Conservation (phyloP, 768 basidiomycete species). For the Fomitopsis serialis region DNA sequence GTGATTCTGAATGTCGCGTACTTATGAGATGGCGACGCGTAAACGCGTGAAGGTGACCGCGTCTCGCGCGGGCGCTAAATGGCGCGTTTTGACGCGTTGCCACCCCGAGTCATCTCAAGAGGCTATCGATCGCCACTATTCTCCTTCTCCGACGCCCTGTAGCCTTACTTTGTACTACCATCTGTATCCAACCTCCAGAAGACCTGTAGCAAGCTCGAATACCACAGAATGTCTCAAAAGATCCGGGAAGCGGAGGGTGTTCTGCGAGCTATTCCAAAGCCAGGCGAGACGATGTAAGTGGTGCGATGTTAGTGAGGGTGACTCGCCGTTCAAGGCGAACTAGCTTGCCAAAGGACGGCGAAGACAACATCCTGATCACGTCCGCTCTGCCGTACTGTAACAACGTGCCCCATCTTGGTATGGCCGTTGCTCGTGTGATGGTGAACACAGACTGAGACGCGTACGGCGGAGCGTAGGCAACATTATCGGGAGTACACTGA, state of each 20-base stretch:
- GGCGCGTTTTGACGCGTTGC: too few relatives aligned
- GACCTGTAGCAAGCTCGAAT: background rate
- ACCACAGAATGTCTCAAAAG: slow-evolving; percentile 28
- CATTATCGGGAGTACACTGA: slow-evolving; percentile 92
- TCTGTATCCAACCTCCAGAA: background rate
- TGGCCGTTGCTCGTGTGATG: slow-evolving; percentile 18
- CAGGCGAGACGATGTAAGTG: slow-evolving; percentile 40
- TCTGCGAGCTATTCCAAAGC: slow-evolving; percentile 36
- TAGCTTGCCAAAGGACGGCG: slow-evolving; percentile 78
- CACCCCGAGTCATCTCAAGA: too few relatives aligned
- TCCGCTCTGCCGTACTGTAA: slow-evolving; percentile 96
- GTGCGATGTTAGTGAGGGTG: background rate
- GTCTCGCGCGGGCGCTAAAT: too few relatives aligned
- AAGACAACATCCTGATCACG: slow-evolving; percentile 86
- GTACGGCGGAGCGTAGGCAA: slow-evolving; percentile 70
- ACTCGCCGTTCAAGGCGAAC: slow-evolving; percentile 2
- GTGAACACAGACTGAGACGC: background rate
- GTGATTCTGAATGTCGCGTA: too few relatives aligned
- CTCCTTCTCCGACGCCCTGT: background rate
- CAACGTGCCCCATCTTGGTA: slow-evolving; percentile 94
- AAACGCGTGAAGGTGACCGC: too few relatives aligned
- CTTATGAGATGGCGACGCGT: too few relatives aligned
- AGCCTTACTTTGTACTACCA: background rate
- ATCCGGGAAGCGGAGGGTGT: slow-evolving; percentile 38
- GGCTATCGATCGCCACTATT: too few relatives aligned